Conservation (phyloP, 1,284 basidiomycete genomes). For the Ustilago esculenta region DNA sequence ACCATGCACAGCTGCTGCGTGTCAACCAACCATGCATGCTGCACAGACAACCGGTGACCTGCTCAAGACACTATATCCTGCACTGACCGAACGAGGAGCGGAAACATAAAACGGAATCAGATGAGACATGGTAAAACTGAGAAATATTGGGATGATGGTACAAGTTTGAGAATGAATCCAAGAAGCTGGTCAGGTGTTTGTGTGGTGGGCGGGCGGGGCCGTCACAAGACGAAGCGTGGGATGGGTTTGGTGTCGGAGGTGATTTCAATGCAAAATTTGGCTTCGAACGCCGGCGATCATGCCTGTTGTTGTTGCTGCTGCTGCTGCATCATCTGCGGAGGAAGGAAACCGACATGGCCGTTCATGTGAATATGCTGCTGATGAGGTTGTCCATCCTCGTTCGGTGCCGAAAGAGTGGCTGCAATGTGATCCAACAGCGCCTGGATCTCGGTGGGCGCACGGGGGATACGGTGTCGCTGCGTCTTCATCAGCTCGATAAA, state of each 20-base stretch:
- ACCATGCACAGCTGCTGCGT: no score
- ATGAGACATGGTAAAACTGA: background rate
- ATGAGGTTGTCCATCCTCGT: slow-evolving; percentile 13
- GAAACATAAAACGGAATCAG: background rate
- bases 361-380: slow-evolving; percentile 29
- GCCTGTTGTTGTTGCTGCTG: slow-evolving; percentile 23
- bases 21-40: no score
- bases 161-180: background rate
- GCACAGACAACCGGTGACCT: no score
- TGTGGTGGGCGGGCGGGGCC: background rate
- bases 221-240: background rate
- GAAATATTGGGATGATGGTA: background rate
- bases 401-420: slow-evolving; percentile 25
- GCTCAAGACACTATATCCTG: no score
- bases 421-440: slow-evolving; percentile 63
- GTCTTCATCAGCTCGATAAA: slow-evolving; percentile 83
- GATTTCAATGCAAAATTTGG: no score
- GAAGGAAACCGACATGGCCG: slow-evolving; percentile 22
- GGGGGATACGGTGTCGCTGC: slow-evolving; percentile 48
- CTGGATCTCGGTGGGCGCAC: slow-evolving; percentile 63
- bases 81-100: no score
- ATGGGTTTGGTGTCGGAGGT: no score
- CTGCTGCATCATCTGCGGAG: slow-evolving; percentile 28
- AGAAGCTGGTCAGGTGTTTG: no score
- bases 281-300: background rate